phyloP scores from a whole-genome alignment of 495 filamentous ascomycete genomes.

The Hypoxylon crocopeplum region DNA sequence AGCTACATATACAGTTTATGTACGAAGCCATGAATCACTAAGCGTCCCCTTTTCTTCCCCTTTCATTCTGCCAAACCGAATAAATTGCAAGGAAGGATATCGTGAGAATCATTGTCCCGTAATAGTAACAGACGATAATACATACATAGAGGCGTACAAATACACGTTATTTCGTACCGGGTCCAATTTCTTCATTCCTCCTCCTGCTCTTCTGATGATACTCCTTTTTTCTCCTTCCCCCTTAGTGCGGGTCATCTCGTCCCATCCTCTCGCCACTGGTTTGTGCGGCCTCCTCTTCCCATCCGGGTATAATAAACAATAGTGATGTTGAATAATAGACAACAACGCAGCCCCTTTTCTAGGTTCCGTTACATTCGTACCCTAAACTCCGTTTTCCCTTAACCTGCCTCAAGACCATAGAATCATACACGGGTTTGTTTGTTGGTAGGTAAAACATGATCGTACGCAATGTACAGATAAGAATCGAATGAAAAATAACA shows the following conservation, averaged over 20 bases:
- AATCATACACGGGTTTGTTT: neutral
- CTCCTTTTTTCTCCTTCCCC: neutral
- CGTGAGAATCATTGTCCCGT: constrained; percentile 13
- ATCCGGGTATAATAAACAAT: constrained; percentile 19
- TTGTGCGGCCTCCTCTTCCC: constrained; percentile 8
- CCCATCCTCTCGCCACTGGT: neutral
- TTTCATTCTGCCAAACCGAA: neutral
- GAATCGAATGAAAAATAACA: neutral
- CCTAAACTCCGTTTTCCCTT: neutral
- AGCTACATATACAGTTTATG: constrained; percentile 32
- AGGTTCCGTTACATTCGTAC: neutral
- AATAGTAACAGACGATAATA: constrained; percentile 2
- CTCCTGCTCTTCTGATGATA: neutral
- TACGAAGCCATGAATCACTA: constrained; percentile 24
- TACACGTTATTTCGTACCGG: no score
- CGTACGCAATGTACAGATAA: neutral
- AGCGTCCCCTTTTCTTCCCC: neutral
- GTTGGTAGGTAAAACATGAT: neutral
- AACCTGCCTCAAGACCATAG: neutral
- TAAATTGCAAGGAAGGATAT: neutral
- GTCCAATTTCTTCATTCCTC: no score
- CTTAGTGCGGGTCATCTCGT: no score
- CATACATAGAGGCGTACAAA: constrained; percentile 14
- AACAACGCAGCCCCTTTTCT: no score
- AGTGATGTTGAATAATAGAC: no score